phyloP scores from a whole-genome alignment of 179 eudicot genomes.

The Carnegiea gigantea region DNA sequence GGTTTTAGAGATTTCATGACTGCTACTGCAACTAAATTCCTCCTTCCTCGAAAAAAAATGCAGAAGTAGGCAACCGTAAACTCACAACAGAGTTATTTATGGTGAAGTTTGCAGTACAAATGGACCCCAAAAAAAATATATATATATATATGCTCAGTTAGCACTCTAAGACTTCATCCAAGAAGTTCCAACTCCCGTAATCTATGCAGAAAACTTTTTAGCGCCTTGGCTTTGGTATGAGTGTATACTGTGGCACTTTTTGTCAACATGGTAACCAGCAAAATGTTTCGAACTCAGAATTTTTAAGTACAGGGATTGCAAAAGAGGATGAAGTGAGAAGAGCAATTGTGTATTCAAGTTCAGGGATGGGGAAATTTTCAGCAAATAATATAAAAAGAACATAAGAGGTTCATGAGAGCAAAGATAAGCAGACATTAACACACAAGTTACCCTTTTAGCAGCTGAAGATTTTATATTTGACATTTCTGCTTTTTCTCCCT shows the following conservation, averaged over 20 bases:
- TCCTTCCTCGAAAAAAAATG: too few species aligned
- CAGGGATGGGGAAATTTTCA: background rate
- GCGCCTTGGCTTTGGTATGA: background rate
- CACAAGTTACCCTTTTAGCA: too few species aligned
- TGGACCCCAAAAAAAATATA: background rate
- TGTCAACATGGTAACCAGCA: background rate
- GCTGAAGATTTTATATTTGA: too few species aligned
- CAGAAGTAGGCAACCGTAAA: background rate
- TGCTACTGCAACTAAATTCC: background rate
- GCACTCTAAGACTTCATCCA: too few species aligned
- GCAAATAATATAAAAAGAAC: background rate
- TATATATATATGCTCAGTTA: too few species aligned
- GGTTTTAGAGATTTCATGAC: background rate
- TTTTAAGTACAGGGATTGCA: background rate
- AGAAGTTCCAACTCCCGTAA: too few species aligned
- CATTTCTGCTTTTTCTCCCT: too few species aligned
- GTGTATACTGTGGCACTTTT: background rate
- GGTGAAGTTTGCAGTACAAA: background rate
- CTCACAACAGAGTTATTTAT: background rate
- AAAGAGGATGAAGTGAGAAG: background rate
- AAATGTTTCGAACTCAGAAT: background rate
- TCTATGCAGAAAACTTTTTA: background rate
- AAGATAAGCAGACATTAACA: background rate
- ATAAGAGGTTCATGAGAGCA: background rate
- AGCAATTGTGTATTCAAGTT: background rate